Base-by-base conservation (phyloP, 2,329 filamentous ascomycete species). In the Cordyceps fumosorosea region DNA sequence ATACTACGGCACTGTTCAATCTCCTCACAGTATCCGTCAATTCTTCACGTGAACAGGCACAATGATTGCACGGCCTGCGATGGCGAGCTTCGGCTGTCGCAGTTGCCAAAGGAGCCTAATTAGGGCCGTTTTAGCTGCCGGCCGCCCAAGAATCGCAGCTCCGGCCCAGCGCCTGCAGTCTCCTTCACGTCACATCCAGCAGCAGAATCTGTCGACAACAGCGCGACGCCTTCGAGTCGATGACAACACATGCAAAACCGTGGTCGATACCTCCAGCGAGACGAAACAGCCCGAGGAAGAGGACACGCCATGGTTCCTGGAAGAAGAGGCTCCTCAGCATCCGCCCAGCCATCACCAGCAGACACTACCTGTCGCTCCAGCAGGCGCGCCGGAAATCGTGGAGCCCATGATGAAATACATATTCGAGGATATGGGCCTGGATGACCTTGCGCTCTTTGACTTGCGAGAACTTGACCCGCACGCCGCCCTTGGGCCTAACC, bases 381-480 rank as follows among this genome's bases (percentile, higher is more conserved):
- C 81, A 1, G 81, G 87, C 62, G 78, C 91, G 0, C 95, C 95
- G 0, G 77, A 83, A 1, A 80, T 97, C 18, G 80, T 97, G 5
- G 75, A 83, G 29, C 83, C 87, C 3, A 80, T 98, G 59, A 78
- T 98, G 34, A 81, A 91, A 65, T 91, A 92, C 70, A 81, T 91
- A 1, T 92, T 90, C 7, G 84, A 93, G 64, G 90, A 96, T 34
- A 85, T 96, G 67, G 95, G 95, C 42, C 79, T 99, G 47, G 91
- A 97, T 71, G 84, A 92, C 62, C 79, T 99, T 53, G 81, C 81
- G 1, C 76, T 99, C 6, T 80, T 96, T 54, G 95, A 99, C 71
- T 80, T 99, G 37, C 90, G 95, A 62, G 78, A 84, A 44, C 81
- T 98, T 56, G 90, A 97, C 68, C 92, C 93, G 0, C 90, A 93